Base-by-base conservation (phyloP, 495 filamentous ascomycete genomes). In the Aspergillus bertholletiae region DNA sequence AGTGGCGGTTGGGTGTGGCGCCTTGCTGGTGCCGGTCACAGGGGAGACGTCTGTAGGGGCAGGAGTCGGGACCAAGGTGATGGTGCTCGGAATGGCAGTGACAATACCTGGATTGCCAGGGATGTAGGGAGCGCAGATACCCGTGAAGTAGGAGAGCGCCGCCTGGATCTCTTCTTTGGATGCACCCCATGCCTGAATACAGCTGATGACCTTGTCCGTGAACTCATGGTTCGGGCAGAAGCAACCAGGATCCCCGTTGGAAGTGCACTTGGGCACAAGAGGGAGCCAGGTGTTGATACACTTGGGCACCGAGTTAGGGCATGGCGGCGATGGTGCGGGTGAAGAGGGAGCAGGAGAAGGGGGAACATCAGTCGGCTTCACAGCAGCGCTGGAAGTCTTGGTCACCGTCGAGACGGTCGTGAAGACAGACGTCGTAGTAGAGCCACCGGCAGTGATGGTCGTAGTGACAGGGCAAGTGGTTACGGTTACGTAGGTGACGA, bases 221-320 rank as follows among this genome's bases (percentile, higher is more conserved):
- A 96, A 92, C 49, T 80, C 65, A 45, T 77, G 69, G 59, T 88
- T 78, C 51, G 88, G 86, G 84, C 93, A 97, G 85, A 87, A 97
- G 85, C 94, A 97, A 55, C 74, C 67, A 32, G 80, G 70, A 61
- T 96, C 88, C 45, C 87, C 84, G 84, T 96, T 96, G 75, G 90
- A 88, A 55, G 70, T 77, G 83, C 93, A 97, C 70, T 81, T 80
- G 32, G 84, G 78, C 57, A 75, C 76, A 60, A 85, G 82, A 18
- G 51, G 57, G 58, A 95, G 70, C 90, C 90, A 97, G 60, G 93
- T 96, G 83, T 96, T 95, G 74, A 97, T 78, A 76, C 93, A 97
- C 57, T 84, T 84, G 50, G 92, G 91, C 15, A 97, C 86, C 37
- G 88, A 80, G 52, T 74, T 74, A 46, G 92, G 92, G 80, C 85